These are phyloP conservation scores for Fusarium heterosporum DNA, from an alignment of 2,329 filamentous ascomycete species.

Conservation along the genomic window DNA sequence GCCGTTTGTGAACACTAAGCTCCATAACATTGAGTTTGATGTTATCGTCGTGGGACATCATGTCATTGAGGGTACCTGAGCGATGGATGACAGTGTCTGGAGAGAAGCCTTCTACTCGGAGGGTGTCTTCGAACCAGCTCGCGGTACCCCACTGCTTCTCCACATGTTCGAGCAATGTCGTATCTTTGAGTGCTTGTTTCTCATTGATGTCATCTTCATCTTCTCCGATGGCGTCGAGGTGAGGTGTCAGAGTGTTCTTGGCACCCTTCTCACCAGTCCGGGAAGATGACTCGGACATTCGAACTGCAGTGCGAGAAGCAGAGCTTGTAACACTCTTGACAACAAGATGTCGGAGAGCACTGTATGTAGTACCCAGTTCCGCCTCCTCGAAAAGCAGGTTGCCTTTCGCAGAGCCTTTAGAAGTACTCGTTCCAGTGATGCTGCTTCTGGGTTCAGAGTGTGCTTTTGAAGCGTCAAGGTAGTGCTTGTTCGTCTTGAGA, in stretches of 20 bases:
- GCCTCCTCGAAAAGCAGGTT: constrained; percentile 21
- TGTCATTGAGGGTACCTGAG: constrained; percentile 49
- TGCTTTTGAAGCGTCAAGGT: background rate
- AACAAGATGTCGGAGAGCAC: constrained; percentile 12
- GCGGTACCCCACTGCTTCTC: constrained; percentile 5
- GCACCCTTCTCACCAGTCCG: constrained; percentile 14
- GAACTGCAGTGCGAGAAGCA: constrained; percentile 21
- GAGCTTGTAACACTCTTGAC: constrained; percentile 30
- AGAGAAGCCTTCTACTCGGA: constrained; percentile 41
- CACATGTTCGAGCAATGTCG: background rate
- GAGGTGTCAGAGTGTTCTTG: background rate
- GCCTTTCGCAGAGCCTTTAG: constrained; percentile 12
- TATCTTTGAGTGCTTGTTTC: background rate
- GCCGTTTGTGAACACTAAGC: constrained; percentile 50
- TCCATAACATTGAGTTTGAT: constrained; percentile 51
- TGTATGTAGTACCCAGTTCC: constrained; percentile 12
- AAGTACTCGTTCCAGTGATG: background rate
- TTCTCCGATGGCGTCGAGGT: constrained; percentile 19
- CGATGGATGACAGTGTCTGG: constrained; percentile 47
- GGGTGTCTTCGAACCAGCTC: constrained; percentile 15
- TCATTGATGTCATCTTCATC: constrained; percentile 20
- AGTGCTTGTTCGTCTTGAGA: background rate
- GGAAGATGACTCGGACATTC: constrained; percentile 25
- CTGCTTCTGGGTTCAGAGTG: background rate
- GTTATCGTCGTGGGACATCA: constrained; percentile 53